Base-by-base conservation (phyloP, 2,329 filamentous ascomycete genomes). In the Stemphylium lycopersici region DNA sequence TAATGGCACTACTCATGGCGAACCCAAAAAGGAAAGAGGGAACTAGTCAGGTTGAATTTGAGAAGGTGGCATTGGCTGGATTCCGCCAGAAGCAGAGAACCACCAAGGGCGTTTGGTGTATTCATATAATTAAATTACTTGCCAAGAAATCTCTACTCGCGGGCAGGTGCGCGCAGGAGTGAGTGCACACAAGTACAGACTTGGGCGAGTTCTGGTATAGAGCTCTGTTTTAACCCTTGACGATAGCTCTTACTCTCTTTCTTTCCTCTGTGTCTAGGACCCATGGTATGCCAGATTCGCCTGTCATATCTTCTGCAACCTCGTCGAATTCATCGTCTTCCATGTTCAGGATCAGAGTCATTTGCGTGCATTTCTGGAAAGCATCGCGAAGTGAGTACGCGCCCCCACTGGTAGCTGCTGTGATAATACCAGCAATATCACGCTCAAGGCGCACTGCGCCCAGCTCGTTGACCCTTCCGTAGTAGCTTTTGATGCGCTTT, bases 311-410 rank as follows among this genome's bases (percentile, higher is more conserved):
- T 6, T 75, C 69, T 34, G 77, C 73, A 34, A 93, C 76, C 74
- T 95, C 91, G 42, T 93, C 90, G 90, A 92, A 96, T 76, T 97
- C 93, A 53, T 97, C 93, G 31, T 95, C 90, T 72, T 97, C 93
- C 91, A 97, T 96, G 65, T 93, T 93, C 71, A 93, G 87, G 13
- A 96, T 86, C 80, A 96, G 86, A 52, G 90, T 85, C 66, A 96
- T 88, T 80, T 97, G 91, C 55, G 83, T 82, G 53, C 90, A 90
- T 67, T 87, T 85, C 24, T 83, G 81, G 78, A 97, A 96, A 3
- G 84, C 77, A 69, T 96, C 92, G 29, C 91, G 81, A 32, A 95
- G 83, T 1, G 84, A 84, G 71, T 96, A 97, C 67, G 90, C 87
- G 3, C 83, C 83, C 2, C 88, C 90, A 57, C 81, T 83, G 1